These are phyloP conservation scores for Diaporthe sp. DNA, from an alignment of 2,329 filamentous ascomycete species.

Conservation along the genomic window DNA sequence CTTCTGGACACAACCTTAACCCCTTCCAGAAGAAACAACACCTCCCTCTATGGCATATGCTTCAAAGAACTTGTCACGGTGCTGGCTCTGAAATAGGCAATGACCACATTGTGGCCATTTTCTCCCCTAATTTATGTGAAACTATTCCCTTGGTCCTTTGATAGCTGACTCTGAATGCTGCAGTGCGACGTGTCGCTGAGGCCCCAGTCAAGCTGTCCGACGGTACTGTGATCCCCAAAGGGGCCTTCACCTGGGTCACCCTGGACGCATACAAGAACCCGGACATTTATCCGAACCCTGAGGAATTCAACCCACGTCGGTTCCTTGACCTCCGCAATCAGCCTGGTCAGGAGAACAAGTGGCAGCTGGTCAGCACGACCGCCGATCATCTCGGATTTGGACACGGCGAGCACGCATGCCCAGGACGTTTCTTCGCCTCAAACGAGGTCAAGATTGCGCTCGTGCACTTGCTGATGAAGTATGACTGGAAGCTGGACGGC, in stretches of 20 bases:
- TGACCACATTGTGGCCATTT: no score
- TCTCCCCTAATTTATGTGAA: no score
- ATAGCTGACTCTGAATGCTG: no score
- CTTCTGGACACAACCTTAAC: no score
- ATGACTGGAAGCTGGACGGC: conserved; percentile 33
- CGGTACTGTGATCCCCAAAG: conserved; percentile 40
- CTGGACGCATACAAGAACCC: conserved; percentile 37
- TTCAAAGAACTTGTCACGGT: no score
- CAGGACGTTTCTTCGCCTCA: conserved; percentile 47
- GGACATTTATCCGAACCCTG: conserved; percentile 39
- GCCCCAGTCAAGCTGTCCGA: conserved; percentile 37
- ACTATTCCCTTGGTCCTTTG: no score
- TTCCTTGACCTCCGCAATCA: conserved; percentile 43
- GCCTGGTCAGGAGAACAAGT: conserved; percentile 34
- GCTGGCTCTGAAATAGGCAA: no score
- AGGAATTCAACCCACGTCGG: conserved; percentile 42
- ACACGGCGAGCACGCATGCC: conserved; percentile 47
- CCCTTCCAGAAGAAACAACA: no score
- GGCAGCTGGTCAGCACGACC: conserved; percentile 25
- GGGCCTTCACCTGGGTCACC: conserved; percentile 34
- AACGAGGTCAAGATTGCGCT: conserved; percentile 45
- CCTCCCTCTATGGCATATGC: no score
- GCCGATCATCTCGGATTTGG: conserved; percentile 41
- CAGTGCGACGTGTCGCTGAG: conserved; percentile 36
- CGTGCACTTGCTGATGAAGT: conserved; percentile 30